Base-by-base conservation (phyloP, 805 yeast genomes). In the Saccharomycopsis sp. region DNA sequence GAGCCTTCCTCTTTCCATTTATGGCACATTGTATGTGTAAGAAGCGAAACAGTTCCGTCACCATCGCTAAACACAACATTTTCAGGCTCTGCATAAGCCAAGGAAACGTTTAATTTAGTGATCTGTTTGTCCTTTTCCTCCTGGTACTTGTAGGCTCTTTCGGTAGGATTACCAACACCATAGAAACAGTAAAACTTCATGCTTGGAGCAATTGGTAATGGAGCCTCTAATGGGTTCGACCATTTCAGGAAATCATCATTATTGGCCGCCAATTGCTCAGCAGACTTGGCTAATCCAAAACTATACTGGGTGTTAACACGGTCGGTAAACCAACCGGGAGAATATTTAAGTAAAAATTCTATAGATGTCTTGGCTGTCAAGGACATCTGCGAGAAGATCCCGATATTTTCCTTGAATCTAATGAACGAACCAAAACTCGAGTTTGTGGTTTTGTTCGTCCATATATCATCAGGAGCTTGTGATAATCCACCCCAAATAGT, bases 141-240 rank as follows among this genome's bases (percentile, higher is more conserved):
- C 57, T 81, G 83, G 72, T 94, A 94, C 38, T 84, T 82, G 72
- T 94, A 94, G 0, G 96, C 92, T 52, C 99, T 79, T 71, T 94
- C 99, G 0, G 99, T 93, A 22, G 96, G 96, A 64, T 91, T 93
- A 5, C 97, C 96, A n/a, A 91, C 90, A 3, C 99, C 99, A 67
- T 94, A 94, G 67, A 94, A 85, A 67, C 97, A 89, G 71, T 76
- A 94, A 8, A 91, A 76, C 64, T 89, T 87, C 86, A 94, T 75
- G 68, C 89, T 89, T 2, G 98, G 98, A 0, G 99, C 99, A 67
- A 87, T 77, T 1, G 99, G 99, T 50, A 94, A 78, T 2, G 93
- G 82, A 0, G 85, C 97, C 69, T 94, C 98, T 53, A 94, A 75
- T 2, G 99, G 99, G 68, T 94, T 94, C n/a, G 84, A 72, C 99